These are phyloP conservation scores for Kwoniella botswanensis DNA, from an alignment of 768 basidiomycete species.

Conservation along the genomic window DNA sequence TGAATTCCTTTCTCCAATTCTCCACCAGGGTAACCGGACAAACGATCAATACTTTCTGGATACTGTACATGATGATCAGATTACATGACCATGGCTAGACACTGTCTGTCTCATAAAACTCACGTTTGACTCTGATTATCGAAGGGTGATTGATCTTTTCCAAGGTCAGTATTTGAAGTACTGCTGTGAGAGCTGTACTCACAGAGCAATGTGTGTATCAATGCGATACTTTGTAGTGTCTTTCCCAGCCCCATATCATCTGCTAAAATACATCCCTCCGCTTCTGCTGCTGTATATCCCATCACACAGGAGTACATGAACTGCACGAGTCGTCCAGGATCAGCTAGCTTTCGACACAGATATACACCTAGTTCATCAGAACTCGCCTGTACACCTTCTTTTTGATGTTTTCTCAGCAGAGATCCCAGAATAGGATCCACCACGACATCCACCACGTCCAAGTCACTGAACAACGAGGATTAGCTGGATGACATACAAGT, in stretches of 20 bases:
- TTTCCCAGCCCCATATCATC: conserved; percentile 99
- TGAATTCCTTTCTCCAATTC: conserved; percentile 96
- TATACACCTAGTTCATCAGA: neutral
- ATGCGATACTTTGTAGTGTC: conserved; percentile 82
- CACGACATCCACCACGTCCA: conserved; percentile 70
- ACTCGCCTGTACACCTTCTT: conserved; percentile 68
- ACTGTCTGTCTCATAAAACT: conserved; percentile 9
- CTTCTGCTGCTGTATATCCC: conserved; percentile 85
- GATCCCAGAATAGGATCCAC: conserved; percentile 82
- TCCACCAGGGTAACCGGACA: conserved; percentile 89
- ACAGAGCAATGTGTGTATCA: conserved; percentile 93
- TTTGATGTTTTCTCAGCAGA: conserved; percentile 83
- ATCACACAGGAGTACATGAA: conserved; percentile 97
- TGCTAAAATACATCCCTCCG: conserved; percentile 91
- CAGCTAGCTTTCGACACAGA: conserved; percentile 57
- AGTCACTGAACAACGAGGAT: conserved; percentile 20
- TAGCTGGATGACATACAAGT: neutral
- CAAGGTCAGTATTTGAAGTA: conserved; percentile 6
- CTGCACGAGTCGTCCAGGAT: conserved; percentile 60
- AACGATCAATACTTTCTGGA: conserved; percentile 86
- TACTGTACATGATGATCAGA: conserved; percentile 38
- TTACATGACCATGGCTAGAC: neutral
- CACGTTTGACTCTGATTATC: conserved; percentile 34
- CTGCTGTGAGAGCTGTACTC: conserved; percentile 12
- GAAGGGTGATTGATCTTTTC: conserved; percentile 49